Conservation (phyloP, 805 yeast species). For the Saccharomyces mikatae region DNA sequence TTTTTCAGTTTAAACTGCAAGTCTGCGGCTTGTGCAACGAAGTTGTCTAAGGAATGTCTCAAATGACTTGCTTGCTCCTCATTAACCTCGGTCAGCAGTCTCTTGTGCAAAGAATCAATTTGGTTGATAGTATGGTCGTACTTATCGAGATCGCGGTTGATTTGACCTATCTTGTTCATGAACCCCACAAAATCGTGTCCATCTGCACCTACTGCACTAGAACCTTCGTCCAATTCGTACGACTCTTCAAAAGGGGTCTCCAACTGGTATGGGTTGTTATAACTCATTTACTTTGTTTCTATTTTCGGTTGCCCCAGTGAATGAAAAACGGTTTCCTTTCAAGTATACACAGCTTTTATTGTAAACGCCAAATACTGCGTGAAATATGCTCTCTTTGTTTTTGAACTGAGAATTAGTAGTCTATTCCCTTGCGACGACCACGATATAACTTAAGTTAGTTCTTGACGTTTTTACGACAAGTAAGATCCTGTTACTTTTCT, state of each 20-base stretch:
- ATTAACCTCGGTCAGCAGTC: conserved; percentile 64
- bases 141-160: conserved; percentile 61
- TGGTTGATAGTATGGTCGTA: conserved; percentile 62
- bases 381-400: not conserved
- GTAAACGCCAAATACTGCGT: not conserved
- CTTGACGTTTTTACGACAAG: not conserved
- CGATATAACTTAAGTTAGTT: not conserved
- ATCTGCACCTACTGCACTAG: conserved; percentile 16
- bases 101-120: conserved; percentile 61
- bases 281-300: conserved; percentile 20
- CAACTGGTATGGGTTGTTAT: conserved; percentile 26
- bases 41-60: conserved; percentile 67
- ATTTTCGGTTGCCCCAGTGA: not conserved
- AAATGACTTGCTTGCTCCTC: conserved; percentile 60
- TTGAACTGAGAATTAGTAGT: not conserved
- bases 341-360: not conserved
- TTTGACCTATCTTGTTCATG: conserved; percentile 59
- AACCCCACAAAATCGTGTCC: conserved; percentile 51
- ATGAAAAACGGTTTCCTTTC: not conserved
- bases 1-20: conserved; percentile 68
- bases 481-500: not conserved
- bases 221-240: not conserved
- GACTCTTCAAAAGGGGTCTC: conserved; percentile 4
- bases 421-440: not conserved
- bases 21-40: conserved; percentile 69